Base-by-base conservation (phyloP, 495 filamentous ascomycete species). In the Cercophora sp. region DNA sequence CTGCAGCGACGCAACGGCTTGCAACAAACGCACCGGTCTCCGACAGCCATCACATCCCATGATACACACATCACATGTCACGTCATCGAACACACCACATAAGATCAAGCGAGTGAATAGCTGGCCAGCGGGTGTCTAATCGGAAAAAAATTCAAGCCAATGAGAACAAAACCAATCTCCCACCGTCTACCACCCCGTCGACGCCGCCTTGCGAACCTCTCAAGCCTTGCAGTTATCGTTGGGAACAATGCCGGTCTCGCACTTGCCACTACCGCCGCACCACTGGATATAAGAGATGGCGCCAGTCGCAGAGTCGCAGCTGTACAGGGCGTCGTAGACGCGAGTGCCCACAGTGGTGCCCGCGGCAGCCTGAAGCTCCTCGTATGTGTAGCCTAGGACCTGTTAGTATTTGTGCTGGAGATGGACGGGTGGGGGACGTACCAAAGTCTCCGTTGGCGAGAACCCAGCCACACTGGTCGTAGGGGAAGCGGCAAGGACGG, bases 281-380 rank as follows among this genome's bases (percentile, higher is more conserved):
- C 50, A 52, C 18, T 13, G 6, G 1, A n/a, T 1, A 35, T 44
- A 45, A 9, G 50, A 44, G 19, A 52, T 52, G 3, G n/a, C 25
- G 19, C 50, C 50, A 13, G 37, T 45, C 26, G 16, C 39, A 13
- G 35, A 41, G 39, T 45, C 50, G 39, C 50, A 52, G 40, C 50
- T 52, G 37, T 52, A 52, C 19, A 52, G 37, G 10, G 50, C 50
- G 29, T 52, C 50, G 40, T 52, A 52, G 50, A 52, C 45, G 10
- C 19, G 22, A 26, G 15, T 34, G 27, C 50, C 50, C 26, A 44
- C 50, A 20, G 50, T 52, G 50, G 39, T 52, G 27, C n/a, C n/a
- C 25, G 50, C 50, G 0, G 40, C 50, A 16, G 50, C 37, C 20
- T 52, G 50, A 10, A 52, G 50, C 29, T 45, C 26, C 5, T 25